These are phyloP conservation scores for Allium sativum DNA, from an alignment of 106 monocot genomes.

Conservation along the genomic window DNA sequence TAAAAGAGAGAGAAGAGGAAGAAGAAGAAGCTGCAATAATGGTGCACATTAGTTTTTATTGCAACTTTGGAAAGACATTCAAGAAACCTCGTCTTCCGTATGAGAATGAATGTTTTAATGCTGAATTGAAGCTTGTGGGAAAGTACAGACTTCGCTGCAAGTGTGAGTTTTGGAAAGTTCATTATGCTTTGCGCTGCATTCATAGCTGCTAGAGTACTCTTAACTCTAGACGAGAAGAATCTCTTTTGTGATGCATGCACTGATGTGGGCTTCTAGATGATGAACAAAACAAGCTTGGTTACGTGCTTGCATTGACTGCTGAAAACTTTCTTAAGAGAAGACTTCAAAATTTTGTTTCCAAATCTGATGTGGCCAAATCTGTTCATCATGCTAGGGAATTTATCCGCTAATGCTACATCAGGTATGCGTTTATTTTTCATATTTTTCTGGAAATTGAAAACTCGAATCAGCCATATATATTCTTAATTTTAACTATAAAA, in stretches of 20 bases:
- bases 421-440: conserved; percentile 16
- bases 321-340: conserved; percentile 63
- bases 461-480: too few relatives aligned
- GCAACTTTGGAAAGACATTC: conserved; percentile 68
- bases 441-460: too few relatives aligned
- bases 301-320: conserved; percentile 46
- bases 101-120: conserved; percentile 70
- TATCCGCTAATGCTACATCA: conserved; percentile 70
- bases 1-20: background rate
- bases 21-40: conserved; percentile 5
- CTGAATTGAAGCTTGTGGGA: conserved; percentile 70
- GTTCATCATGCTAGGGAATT: conserved; percentile 62
- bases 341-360: conserved; percentile 60
- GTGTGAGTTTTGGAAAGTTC: conserved; percentile 60
- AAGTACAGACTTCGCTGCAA: conserved; percentile 65
- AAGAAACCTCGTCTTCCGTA: conserved; percentile 81
- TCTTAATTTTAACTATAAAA: too few relatives aligned
- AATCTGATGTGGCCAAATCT: conserved; percentile 61
- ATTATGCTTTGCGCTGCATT: conserved; percentile 51
- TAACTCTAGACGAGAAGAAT: conserved; percentile 52
- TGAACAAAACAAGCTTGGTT: conserved; percentile 53
- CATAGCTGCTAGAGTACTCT: conserved; percentile 50
- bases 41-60: conserved; percentile 30
- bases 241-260: conserved; percentile 45
- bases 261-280: conserved; percentile 47